These are phyloP conservation scores for Arachis stenosperma DNA, from an alignment of 306 rosid genomes.

Conservation along the genomic window DNA sequence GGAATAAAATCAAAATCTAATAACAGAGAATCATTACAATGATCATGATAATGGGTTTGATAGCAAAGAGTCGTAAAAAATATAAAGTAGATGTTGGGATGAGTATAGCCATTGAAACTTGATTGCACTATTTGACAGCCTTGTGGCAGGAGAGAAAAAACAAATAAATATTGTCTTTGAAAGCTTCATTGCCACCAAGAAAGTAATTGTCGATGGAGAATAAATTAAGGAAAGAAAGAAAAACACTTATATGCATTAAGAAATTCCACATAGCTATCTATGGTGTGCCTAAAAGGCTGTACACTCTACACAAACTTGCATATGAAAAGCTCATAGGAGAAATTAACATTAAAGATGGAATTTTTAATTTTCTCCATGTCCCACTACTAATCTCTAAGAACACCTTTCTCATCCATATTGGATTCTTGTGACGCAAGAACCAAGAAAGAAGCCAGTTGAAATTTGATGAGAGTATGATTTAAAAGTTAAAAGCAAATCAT, in stretches of 20 bases:
- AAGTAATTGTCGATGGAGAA: slow-evolving; percentile 69
- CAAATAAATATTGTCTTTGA: slow-evolving; percentile 25
- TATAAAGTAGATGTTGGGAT: slow-evolving; percentile 67
- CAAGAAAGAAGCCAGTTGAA: slow-evolving; percentile 52
- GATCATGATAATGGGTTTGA: slow-evolving; percentile 78
- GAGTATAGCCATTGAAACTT: slow-evolving; percentile 72
- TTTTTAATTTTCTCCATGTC: slow-evolving; percentile 45
- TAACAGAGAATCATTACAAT: slow-evolving; percentile 55
- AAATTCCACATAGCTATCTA: slow-evolving; percentile 48
- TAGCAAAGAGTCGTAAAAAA: slow-evolving; percentile 45
- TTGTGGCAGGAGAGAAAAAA: slow-evolving; percentile 51
- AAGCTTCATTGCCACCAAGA: slow-evolving; percentile 76
- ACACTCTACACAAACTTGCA: slow-evolving; percentile 8
- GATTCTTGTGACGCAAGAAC: slow-evolving; percentile 52
- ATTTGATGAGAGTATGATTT: slow-evolving; percentile 59
- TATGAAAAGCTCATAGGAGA: slow-evolving; percentile 40
- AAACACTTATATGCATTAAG: slow-evolving; percentile 40
- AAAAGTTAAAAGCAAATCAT: slow-evolving; percentile 60
- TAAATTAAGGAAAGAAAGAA: slow-evolving; percentile 49
- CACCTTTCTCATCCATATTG: slow-evolving; percentile 32
- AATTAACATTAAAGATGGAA: slow-evolving; percentile 45
- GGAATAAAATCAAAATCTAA: slow-evolving; percentile 47
- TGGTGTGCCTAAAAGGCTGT: slow-evolving; percentile 37
- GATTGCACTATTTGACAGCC: slow-evolving; percentile 59
- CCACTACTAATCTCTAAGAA: slow-evolving; percentile 43